These are phyloP conservation scores for Acorus gramineus DNA, from an alignment of 106 monocot genomes.

Conservation along the genomic window DNA sequence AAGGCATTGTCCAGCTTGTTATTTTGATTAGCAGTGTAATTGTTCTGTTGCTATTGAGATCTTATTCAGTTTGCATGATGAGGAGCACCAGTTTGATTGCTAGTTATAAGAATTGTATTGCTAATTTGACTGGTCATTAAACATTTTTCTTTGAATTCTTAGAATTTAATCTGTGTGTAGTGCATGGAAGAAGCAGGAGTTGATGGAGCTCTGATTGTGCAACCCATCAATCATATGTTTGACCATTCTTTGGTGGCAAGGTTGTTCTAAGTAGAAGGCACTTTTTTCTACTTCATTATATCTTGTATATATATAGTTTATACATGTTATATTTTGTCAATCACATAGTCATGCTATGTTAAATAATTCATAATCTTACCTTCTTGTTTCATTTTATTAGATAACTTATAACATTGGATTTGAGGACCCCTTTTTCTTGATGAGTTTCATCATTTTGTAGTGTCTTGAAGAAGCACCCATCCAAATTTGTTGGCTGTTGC, in stretches of 20 bases:
- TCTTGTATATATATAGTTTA: no score
- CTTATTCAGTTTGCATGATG: no score
- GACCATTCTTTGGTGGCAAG: slow-evolving; percentile 84
- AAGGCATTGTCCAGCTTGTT: no score
- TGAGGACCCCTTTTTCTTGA: no score
- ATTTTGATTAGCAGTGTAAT: no score
- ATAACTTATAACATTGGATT: no score
- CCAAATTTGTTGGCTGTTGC: slow-evolving; percentile 76
- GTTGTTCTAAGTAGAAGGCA: slow-evolving; percentile 6
- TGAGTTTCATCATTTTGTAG: slow-evolving; percentile 20
- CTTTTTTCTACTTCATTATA: background rate
- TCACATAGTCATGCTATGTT: no score
- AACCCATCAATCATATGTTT: slow-evolving; percentile 87
- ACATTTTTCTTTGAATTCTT: background rate
- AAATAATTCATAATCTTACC: no score
- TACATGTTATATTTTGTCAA: no score
- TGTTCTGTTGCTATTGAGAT: no score
- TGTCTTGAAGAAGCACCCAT: slow-evolving; percentile 64
- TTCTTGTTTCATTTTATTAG: no score
- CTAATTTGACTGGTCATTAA: background rate
- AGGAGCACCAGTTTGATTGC: no score
- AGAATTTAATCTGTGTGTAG: slow-evolving; percentile 12
- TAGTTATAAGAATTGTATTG: background rate
- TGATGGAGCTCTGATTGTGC: slow-evolving; percentile 84
- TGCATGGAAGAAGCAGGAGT: slow-evolving; percentile 76